Percentiles rank a stretch among this genome's conserved stretches.
These are phyloP conservation scores for Cordyceps militaris DNA, from an alignment of 2,329 filamentous ascomycete species.

Conservation along the genomic window DNA sequence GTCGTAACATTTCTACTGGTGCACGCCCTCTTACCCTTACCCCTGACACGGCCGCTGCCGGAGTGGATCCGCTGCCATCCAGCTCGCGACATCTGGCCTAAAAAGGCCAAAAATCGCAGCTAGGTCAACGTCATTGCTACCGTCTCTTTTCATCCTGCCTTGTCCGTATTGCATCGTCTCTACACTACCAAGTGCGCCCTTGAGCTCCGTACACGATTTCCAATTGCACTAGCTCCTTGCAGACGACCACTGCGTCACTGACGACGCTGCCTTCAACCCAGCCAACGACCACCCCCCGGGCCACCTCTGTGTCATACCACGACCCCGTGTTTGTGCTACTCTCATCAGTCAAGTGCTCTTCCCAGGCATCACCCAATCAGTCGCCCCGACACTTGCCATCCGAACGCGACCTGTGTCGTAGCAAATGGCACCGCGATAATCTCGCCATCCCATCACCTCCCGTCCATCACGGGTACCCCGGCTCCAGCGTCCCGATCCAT, in stretches of 20 bases:
- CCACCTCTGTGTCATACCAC: background rate
- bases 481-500: background rate
- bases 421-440: conserved; percentile 11
- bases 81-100: conserved; percentile 12
- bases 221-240: background rate
- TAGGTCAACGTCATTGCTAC: conserved; percentile 7
- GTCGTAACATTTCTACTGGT: no score
- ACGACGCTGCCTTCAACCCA: background rate
- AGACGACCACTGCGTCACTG: background rate
- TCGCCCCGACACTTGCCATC: background rate
- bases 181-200: background rate
- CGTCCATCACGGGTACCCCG: background rate
- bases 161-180: background rate
- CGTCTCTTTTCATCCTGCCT: background rate
- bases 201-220: background rate
- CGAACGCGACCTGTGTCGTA: background rate
- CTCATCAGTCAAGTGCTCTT: background rate
- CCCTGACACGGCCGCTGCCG: no score
- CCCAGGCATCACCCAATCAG: background rate
- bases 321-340: background rate
- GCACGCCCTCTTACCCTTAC: no score
- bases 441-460: background rate
- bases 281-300: background rate
- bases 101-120: conserved; percentile 9
- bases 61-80: conserved; percentile 3